phyloP scores from a whole-genome alignment of 495 filamentous ascomycete genomes.

The Amphirosellinia nigrospora region DNA sequence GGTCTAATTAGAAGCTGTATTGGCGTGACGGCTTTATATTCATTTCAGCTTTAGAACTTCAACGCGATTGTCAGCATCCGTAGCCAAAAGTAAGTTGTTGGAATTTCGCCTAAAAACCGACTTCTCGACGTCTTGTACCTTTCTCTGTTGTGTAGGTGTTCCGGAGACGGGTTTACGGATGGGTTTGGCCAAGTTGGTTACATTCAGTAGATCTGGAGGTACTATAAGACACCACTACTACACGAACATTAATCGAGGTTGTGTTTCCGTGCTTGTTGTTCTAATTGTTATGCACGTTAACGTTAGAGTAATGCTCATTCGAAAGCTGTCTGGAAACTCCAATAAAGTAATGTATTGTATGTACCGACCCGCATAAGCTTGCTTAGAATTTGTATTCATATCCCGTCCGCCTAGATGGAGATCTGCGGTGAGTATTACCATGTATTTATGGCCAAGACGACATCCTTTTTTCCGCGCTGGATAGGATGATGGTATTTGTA shows the following conservation, averaged over 20 bases:
- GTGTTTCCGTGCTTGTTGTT: background rate
- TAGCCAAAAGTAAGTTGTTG: conserved; percentile 1
- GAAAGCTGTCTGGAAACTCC: background rate
- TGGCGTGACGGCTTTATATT: background rate
- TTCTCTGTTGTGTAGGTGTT: background rate
- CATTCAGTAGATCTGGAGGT: background rate
- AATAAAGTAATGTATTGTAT: background rate
- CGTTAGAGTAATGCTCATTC: background rate
- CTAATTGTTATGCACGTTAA: background rate
- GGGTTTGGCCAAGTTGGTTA: background rate
- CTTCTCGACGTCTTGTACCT: background rate
- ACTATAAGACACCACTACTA: background rate
- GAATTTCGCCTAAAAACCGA: background rate
- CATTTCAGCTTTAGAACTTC: background rate
- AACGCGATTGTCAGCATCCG: conserved; percentile 1
- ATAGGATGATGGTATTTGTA: background rate
- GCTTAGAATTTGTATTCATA: background rate
- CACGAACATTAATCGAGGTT: background rate
- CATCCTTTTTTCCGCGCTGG: background rate
- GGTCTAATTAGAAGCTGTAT: background rate
- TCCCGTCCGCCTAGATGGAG: background rate
- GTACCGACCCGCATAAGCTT: background rate
- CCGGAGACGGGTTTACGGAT: background rate
- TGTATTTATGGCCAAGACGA: background rate
- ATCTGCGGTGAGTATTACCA: conserved; percentile 9